These are phyloP conservation scores for Filosporella fistucella DNA, from an alignment of 495 filamentous ascomycete species.

Conservation along the genomic window DNA sequence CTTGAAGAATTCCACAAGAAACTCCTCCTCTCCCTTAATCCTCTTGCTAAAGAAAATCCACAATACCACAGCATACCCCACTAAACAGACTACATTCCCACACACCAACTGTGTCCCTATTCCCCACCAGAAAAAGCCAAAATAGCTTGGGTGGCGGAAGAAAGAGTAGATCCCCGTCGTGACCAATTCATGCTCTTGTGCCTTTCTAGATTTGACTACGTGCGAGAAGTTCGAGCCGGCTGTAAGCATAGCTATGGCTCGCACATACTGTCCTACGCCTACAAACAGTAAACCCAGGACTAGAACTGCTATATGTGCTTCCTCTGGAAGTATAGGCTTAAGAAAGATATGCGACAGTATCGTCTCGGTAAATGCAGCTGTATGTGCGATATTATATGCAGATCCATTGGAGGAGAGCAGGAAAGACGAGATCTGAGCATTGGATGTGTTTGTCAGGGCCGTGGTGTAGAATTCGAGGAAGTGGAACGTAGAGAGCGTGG, in stretches of 20 bases:
- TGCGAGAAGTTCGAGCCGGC: conserved; percentile 94
- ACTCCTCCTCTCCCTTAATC: conserved; percentile 75
- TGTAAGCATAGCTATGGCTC: conserved; percentile 79
- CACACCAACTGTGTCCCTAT: conserved; percentile 89
- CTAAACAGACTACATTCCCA: conserved; percentile 75
- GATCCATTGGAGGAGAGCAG: conserved; percentile 82
- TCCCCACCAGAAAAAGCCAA: conserved; percentile 98
- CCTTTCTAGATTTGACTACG: conserved; percentile 63
- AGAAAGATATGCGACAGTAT: conserved; percentile 57
- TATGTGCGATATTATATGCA: conserved; percentile 80
- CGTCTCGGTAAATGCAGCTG: conserved; percentile 66
- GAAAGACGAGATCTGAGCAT: conserved; percentile 70
- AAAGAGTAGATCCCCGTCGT: conserved; percentile 60
- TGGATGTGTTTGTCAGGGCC: conserved; percentile 71
- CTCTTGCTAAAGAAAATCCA: conserved; percentile 78
- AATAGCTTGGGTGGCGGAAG: conserved; percentile 86
- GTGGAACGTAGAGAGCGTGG: conserved; percentile 76
- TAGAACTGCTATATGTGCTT: conserved; percentile 30
- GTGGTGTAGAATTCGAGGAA: conserved; percentile 95
- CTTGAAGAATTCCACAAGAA: conserved; percentile 77
- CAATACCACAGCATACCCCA: conserved; percentile 68
- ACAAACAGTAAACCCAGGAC: conserved; percentile 60
- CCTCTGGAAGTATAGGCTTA: conserved; percentile 34
- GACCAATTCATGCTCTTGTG: conserved; percentile 69
- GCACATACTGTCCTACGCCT: conserved; percentile 62